These are phyloP conservation scores for Fraxinus latifolia DNA, from an alignment of 305 asterid species.

Conservation along the genomic window DNA sequence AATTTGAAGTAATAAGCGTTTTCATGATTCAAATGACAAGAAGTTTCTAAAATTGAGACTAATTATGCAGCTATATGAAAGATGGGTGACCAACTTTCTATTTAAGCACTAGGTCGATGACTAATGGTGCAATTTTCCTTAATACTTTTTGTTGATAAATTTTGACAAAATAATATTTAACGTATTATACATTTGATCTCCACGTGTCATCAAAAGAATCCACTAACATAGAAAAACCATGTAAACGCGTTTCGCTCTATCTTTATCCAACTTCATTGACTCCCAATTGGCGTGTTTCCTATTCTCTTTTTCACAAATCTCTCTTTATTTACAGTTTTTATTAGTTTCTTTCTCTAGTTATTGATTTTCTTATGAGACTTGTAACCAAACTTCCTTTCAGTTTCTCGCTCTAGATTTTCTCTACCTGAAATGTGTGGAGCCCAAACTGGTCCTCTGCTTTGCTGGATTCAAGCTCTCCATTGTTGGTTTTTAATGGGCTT, in stretches of 20 bases:
- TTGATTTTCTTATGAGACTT: neutral
- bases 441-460: conserved; percentile 72
- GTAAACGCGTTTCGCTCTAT: conserved; percentile 14
- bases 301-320: neutral
- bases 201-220: conserved; percentile 20
- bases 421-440: conserved; percentile 49
- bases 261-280: conserved; percentile 25
- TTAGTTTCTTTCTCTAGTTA: neutral
- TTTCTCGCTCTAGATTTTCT: conserved; percentile 38
- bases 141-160: neutral
- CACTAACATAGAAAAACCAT: conserved; percentile 22
- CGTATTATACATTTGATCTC: neutral
- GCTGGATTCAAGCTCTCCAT: conserved; percentile 73
- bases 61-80: neutral
- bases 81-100: neutral
- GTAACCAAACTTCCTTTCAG: neutral
- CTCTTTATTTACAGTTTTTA: neutral
- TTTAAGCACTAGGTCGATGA: neutral
- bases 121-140: neutral
- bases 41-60: neutral
- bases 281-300: neutral
- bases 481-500: conserved; percentile 64
- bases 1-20: neutral
- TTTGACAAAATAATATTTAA: neutral
- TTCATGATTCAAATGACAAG: neutral